A percentile compares a stretch with the other conserved stretches of the same genome.
phyloP scores from a whole-genome alignment of 2,329 filamentous ascomycete species.

The Phoma sp. region DNA sequence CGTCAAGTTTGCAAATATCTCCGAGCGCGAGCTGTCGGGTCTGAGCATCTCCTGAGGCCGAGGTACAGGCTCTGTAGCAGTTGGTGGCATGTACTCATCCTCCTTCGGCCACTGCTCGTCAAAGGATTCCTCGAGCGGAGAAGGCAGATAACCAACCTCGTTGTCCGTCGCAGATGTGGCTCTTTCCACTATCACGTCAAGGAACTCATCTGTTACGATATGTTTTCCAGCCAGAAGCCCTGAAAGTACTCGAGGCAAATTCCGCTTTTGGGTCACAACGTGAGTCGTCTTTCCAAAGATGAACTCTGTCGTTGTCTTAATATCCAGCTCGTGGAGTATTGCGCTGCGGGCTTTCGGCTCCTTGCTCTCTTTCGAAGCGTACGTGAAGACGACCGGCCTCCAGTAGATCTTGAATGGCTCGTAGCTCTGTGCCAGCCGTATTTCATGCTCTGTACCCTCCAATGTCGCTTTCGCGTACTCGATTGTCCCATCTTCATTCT shows the following conservation, averaged over 20 bases:
- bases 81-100: slow-evolving; percentile 72
- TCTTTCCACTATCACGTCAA: slow-evolving; percentile 72
- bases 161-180: slow-evolving; percentile 51
- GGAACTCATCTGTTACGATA: slow-evolving; percentile 75
- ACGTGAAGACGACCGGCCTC: slow-evolving; percentile 80
- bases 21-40: slow-evolving; percentile 69
- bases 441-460: slow-evolving; percentile 58
- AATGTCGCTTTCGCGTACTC: slow-evolving; percentile 33
- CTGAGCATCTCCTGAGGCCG: slow-evolving; percentile 72
- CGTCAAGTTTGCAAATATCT: slow-evolving; percentile 83
- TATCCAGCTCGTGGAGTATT: slow-evolving; percentile 80
- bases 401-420: slow-evolving; percentile 74
- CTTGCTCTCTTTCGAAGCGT: slow-evolving; percentile 74
- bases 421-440: slow-evolving; percentile 75
- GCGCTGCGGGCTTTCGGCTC: slow-evolving; percentile 57
- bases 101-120: slow-evolving; percentile 78
- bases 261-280: slow-evolving; percentile 86
- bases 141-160: slow-evolving; percentile 57
- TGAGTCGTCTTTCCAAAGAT: slow-evolving; percentile 76
- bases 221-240: slow-evolving; percentile 81
- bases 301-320: slow-evolving; percentile 82
- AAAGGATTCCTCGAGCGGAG: slow-evolving; percentile 78
- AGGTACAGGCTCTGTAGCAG: slow-evolving; percentile 75
- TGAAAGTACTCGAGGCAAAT: slow-evolving; percentile 85
- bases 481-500: slow-evolving; percentile 46